These are phyloP conservation scores for Trametes pubescens DNA, from an alignment of 1,284 basidiomycete species.

Conservation along the genomic window DNA sequence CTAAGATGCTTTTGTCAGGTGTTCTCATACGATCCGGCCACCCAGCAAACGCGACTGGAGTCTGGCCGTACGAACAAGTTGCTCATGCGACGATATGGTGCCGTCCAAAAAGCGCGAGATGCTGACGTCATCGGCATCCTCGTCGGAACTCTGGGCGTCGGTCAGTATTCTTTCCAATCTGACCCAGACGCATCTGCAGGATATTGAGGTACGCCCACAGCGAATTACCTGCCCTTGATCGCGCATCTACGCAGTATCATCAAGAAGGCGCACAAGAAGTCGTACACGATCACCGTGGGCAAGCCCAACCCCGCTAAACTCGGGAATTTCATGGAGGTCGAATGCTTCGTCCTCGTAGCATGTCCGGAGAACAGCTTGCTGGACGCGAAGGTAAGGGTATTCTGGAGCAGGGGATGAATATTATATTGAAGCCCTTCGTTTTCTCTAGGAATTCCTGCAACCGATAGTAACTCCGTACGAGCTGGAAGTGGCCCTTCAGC, in stretches of 20 bases:
- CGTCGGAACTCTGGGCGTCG: conserved; percentile 93
- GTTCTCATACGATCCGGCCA: conserved; percentile 78
- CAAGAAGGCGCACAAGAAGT: conserved; percentile 77
- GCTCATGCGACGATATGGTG: conserved; percentile 91
- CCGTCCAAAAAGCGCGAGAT: conserved; percentile 89
- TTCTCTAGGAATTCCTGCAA: conserved; percentile 81
- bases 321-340: conserved; percentile 96
- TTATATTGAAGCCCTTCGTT: not conserved
- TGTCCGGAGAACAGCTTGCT: conserved; percentile 95
- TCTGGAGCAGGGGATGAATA: not conserved
- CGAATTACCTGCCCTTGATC: conserved; percentile 86
- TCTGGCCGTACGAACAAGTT: conserved; percentile 79
- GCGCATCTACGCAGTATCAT: conserved; percentile 77
- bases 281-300: conserved; percentile 95
- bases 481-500: conserved; percentile 82
- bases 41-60: conserved; percentile 58
- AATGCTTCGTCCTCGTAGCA: conserved; percentile 95
- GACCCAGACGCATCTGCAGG: no score
- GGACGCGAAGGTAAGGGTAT: conserved; percentile 71
- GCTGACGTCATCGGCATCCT: conserved; percentile 96
- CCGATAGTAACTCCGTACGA: conserved; percentile 98
- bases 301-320: conserved; percentile 96
- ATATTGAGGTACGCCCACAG: conserved; percentile 45
- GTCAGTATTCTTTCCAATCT: conserved; percentile 50
- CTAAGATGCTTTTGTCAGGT: conserved; percentile 53